phyloP scores from a whole-genome alignment of 768 basidiomycete genomes.

The Lactarius pseudohatsudake region DNA sequence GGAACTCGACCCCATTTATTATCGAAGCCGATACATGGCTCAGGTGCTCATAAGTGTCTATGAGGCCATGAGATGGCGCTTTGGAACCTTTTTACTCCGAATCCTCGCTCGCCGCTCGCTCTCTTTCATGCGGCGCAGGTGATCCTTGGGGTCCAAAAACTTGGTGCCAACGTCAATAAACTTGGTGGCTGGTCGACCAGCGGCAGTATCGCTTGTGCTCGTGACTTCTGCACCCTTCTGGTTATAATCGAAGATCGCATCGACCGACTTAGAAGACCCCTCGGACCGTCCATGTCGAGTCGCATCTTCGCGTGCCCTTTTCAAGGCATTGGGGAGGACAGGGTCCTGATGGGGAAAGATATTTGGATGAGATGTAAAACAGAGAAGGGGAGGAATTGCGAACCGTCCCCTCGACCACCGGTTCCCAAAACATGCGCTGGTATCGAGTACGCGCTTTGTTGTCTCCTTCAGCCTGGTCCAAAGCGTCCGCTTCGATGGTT shows the following conservation, averaged over 20 bases:
- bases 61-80: constrained; percentile 1
- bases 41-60: constrained; percentile 1
- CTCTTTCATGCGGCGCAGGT: constrained; percentile 48
- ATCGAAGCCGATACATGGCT: not conserved
- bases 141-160: constrained; percentile 61
- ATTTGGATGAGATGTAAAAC: not conserved
- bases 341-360: constrained; percentile 50
- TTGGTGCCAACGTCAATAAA: constrained; percentile 76
- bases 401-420: constrained; percentile 69
- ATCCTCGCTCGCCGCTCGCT: constrained; percentile 47
- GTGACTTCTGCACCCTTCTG: constrained; percentile 12
- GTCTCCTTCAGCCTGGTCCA: constrained; percentile 56
- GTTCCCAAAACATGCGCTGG: constrained; percentile 77
- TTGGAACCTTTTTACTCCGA: constrained; percentile 34
- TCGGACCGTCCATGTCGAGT: constrained; percentile 38
- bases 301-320: constrained; percentile 45
- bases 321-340: constrained; percentile 56
- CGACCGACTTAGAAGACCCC: constrained; percentile 42
- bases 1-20: not conserved
- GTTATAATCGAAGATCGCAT: constrained; percentile 34
- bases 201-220: constrained; percentile 26
- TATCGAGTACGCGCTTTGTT: constrained; percentile 61
- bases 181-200: constrained; percentile 55
- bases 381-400: constrained; percentile 27
- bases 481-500: constrained; percentile 58